Percentiles rank a stretch among this genome's conserved stretches.
phyloP scores from a whole-genome alignment of 1,284 basidiomycete species.

The Caloboletus inedulis region DNA sequence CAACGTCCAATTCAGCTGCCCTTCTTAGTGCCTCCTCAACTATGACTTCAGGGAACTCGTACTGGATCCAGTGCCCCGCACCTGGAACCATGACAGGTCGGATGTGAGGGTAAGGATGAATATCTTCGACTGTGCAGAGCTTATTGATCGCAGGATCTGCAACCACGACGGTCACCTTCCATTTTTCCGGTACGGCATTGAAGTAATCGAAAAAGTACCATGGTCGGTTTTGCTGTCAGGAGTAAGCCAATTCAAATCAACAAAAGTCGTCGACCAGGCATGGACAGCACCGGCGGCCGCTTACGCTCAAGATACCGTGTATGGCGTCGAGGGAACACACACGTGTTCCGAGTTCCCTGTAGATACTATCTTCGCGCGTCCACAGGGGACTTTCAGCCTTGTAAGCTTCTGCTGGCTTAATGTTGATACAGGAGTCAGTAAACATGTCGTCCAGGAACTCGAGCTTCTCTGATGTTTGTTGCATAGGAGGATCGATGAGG shows the following conservation, averaged over 20 bases:
- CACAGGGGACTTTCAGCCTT: conserved; percentile 19
- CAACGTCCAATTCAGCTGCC: not conserved
- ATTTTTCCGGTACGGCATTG: conserved; percentile 4
- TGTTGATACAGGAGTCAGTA: not conserved
- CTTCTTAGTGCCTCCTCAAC: conserved; percentile 13
- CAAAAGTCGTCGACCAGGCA: not conserved
- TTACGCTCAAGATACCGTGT: conserved; percentile 13
- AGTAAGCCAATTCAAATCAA: not conserved
- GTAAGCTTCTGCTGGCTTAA: conserved; percentile 5
- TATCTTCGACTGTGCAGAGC: conserved; percentile 6
- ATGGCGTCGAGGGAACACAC: conserved; percentile 13
- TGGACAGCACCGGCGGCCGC: not conserved
- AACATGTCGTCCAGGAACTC: not conserved
- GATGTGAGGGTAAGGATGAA: conserved; percentile 17
- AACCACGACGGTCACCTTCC: conserved; percentile 19
- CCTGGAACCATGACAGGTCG: conserved; percentile 17
- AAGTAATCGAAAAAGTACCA: conserved; percentile 20
- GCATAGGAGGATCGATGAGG: conserved; percentile 25
- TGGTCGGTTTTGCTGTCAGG: conserved; percentile 19
- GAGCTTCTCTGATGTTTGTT: not conserved
- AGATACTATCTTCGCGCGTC: conserved; percentile 18
- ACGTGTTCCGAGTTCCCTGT: conserved; percentile 17
- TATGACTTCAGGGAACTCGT: conserved; percentile 12
- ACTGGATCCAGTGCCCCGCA: conserved; percentile 20
- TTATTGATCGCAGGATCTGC: conserved; percentile 19